Evolutionary conservation across 2,329 filamentous ascomycete species (phyloP).

Genomic region (Colletotrichum limetticola): DNA sequence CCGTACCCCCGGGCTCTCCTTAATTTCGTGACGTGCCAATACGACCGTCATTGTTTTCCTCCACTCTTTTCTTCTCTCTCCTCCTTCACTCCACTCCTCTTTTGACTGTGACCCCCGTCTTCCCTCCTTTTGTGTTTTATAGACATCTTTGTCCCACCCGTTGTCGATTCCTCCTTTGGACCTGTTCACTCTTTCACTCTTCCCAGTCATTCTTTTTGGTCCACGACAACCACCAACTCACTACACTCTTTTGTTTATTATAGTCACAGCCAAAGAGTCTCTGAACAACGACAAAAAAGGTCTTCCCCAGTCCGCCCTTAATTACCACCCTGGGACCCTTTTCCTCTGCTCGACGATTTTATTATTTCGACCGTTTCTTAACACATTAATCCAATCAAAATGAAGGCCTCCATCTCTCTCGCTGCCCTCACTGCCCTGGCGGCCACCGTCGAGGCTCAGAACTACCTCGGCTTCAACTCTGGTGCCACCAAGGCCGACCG

Average conservation of each 20-base stretch:
- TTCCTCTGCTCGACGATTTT: neutral
- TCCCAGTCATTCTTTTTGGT: slow-evolving; percentile 32
- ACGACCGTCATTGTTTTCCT: slow-evolving; percentile 32
- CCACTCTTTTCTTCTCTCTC: neutral
- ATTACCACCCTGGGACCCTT: slow-evolving; percentile 1
- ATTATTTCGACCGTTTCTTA: neutral
- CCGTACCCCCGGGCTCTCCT: slow-evolving; percentile 21
- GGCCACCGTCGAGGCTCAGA: slow-evolving; percentile 52
- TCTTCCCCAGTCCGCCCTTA: neutral
- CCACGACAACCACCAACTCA: slow-evolving; percentile 25
- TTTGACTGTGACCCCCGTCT: neutral
- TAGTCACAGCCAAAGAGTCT: slow-evolving; percentile 24
- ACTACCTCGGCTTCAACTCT: slow-evolving; percentile 66
- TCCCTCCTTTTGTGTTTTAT: slow-evolving; percentile 2
- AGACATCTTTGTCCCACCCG: slow-evolving; percentile 27
- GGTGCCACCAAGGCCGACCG: slow-evolving; percentile 57
- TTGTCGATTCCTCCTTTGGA: slow-evolving; percentile 1
- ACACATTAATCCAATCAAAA: slow-evolving; percentile 11
- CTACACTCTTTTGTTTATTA: slow-evolving; percentile 22
- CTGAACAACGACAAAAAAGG: neutral
- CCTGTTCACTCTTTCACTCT: slow-evolving; percentile 4
- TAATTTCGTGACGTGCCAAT: slow-evolving; percentile 32
- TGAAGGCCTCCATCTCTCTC: slow-evolving; percentile 54
- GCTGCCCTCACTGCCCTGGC: slow-evolving; percentile 51
- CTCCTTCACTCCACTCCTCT: neutral